Base-by-base conservation (phyloP, 148 eudicot genomes). In the Silene latifolia region DNA sequence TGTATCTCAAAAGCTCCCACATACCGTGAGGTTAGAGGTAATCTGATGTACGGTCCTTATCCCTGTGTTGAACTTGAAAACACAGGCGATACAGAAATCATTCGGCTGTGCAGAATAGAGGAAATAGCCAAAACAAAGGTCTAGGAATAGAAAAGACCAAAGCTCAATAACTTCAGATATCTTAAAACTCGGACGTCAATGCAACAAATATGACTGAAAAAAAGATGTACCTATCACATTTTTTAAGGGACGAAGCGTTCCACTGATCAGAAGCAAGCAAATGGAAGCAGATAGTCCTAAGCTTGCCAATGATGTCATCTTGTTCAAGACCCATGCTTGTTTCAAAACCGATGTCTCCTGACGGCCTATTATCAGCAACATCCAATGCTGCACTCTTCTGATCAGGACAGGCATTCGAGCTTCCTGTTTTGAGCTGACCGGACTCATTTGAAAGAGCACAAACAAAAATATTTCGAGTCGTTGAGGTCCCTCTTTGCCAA, bases 191-290 rank as follows among this genome's bases (percentile, higher is more conserved):
- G 39, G n/a, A n/a, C n/a, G n/a, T n/a, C 4, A 27, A 2, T 2
- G 1, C 29, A 27, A 2, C 29, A 2, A 27, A 27, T 2, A 27
- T 27, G 29, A 27, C 29, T 27, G 29, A 27, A 27, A 27, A 1
- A 27, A 27, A 32, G 14, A 19, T 46, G 8, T 69, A 69, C 72
- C 72, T 69, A 24, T 69, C 58, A 48, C 72, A 69, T 47, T 69
- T 69, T 46, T 69, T 47, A 46, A 69, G 72, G 19, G 35, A 69
- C 0, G 72, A 69, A 46, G 72, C 24, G 11, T 69, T 69, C 72
- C 72, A 69, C 58, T 69, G 57, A 23, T 69, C 58, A 10, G 72
- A 69, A 19, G 72, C 72, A 69, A 69, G 58, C 58, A 69, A 21
- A 48, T 69, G 72, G 58, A 69, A 23, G 32, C 58, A 69, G 15